phyloP scores from a whole-genome alignment of 176 grass and related monocot species.

The Secale cereale region DNA sequence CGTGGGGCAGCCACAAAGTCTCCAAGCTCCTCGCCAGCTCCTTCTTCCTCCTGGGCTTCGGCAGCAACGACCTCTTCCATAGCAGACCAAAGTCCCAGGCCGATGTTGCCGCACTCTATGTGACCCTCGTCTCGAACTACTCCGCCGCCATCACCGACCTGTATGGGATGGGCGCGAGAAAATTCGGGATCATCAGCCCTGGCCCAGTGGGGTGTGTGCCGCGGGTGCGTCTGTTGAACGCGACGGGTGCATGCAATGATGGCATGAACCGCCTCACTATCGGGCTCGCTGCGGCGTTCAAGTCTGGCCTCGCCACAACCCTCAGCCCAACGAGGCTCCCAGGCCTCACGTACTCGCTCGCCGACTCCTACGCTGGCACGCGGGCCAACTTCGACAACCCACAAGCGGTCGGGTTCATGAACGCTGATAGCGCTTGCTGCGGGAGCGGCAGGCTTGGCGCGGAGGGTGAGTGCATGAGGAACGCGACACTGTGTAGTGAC shows the following conservation, averaged over 20 bases:
- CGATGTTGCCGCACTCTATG: neutral
- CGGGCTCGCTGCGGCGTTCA: constrained; percentile 23
- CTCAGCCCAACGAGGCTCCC: constrained; percentile 5
- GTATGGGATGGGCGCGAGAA: constrained; percentile 34
- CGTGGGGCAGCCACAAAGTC: neutral
- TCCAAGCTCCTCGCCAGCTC: constrained; percentile 3
- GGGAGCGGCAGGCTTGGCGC: constrained; percentile 18
- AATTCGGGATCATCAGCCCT: constrained; percentile 27
- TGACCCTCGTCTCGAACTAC: constrained; percentile 29
- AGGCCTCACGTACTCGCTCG: constrained; percentile 22
- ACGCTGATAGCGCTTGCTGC: constrained; percentile 33
- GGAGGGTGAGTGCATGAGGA: neutral
- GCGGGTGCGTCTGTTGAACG: neutral
- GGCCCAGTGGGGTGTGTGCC: constrained; percentile 35
- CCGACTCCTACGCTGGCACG: neutral
- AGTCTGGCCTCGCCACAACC: neutral
- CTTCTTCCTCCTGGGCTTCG: constrained; percentile 19
- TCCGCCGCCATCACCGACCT: neutral
- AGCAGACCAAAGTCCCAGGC: neutral
- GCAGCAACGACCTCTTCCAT: constrained; percentile 34
- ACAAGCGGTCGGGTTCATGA: neutral
- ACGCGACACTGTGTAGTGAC: neutral
- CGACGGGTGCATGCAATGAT: constrained; percentile 19
- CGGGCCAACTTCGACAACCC: neutral
- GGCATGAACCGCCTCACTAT: constrained; percentile 23